Percentiles rank a stretch among this genome's conserved stretches.
phyloP scores from a whole-genome alignment of 305 asterid species.

The Fraxinus baroniana region DNA sequence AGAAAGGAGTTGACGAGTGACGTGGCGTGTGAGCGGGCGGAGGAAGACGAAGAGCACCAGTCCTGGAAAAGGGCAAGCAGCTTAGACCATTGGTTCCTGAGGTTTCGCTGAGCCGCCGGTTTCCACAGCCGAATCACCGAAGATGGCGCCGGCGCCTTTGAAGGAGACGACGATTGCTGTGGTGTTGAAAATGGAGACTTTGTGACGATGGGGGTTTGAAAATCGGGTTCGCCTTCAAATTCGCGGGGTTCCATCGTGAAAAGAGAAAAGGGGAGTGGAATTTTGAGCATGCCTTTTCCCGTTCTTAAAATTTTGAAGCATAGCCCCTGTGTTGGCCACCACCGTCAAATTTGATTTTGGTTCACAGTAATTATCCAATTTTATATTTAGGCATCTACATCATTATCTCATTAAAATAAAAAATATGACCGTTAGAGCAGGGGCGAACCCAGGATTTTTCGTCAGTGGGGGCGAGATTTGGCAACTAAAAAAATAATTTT shows the following conservation, averaged over 20 bases:
- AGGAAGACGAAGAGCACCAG: slow-evolving; percentile 59
- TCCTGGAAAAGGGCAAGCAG: slow-evolving; percentile 55
- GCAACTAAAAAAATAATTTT: no score
- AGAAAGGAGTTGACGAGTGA: slow-evolving; percentile 68
- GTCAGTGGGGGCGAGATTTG: no score
- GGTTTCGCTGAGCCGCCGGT: slow-evolving; percentile 74
- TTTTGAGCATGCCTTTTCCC: not conserved
- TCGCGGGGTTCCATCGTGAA: slow-evolving; percentile 21
- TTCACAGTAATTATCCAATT: no score
- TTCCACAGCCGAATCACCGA: slow-evolving; percentile 62
- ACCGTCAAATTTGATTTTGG: no score
- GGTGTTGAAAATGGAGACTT: slow-evolving; percentile 7
- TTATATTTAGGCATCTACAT: no score
- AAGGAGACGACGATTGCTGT: not conserved
- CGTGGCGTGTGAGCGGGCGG: slow-evolving; percentile 70
- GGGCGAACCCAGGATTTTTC: no score
- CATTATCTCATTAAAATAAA: no score
- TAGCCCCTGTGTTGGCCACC: no score
- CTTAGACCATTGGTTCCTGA: slow-evolving; percentile 84
- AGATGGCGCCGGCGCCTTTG: slow-evolving; percentile 34
- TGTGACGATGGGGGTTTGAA: slow-evolving; percentile 13
- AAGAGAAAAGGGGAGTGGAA: not conserved
- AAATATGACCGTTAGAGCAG: no score
- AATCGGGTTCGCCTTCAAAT: slow-evolving; percentile 8
- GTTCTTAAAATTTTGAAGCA: no score